A percentile compares a stretch with the other conserved stretches of the same genome.
Conservation (phyloP, 768 basidiomycete genomes). For the Mycena olivaceomarginata region DNA sequence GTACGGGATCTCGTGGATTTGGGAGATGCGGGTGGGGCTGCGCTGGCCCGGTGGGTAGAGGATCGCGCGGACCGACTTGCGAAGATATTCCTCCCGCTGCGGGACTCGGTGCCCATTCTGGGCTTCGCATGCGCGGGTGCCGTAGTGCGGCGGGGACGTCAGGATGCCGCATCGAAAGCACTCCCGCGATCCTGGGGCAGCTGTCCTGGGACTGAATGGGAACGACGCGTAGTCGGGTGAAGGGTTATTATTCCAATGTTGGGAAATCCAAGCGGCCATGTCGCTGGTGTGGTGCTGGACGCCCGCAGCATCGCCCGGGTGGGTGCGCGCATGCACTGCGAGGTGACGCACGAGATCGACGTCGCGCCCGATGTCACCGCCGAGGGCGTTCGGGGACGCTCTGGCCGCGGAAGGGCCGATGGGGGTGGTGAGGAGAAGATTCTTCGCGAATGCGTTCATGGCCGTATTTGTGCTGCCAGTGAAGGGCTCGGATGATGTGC, state of each 20-base stretch:
- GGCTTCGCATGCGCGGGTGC: not conserved
- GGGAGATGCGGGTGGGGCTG: conserved; percentile 4
- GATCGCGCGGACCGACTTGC: not conserved
- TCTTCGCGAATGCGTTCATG: conserved; percentile 1
- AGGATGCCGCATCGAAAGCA: conserved; percentile 30
- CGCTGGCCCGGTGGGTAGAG: conserved; percentile 16
- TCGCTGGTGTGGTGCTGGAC: conserved; percentile 10
- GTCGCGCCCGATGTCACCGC: conserved; percentile 23
- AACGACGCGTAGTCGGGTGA: conserved; percentile 9
- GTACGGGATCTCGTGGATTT: conserved; percentile 27
- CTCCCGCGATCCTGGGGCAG: conserved; percentile 18
- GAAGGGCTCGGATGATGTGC: conserved; percentile 10
- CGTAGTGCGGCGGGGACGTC: conserved; percentile 18
- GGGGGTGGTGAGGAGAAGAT: not conserved
- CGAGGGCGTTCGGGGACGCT: not conserved
- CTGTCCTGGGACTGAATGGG: conserved; percentile 24
- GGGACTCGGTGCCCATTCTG: not conserved
- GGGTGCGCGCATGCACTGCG: not conserved
- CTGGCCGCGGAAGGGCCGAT: not conserved
- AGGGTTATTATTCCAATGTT: not conserved
- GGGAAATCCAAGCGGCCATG: conserved; percentile 17
- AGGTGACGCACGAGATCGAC: not conserved
- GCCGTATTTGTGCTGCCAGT: conserved; percentile 9
- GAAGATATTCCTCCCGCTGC: conserved; percentile 16
- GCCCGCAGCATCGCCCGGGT: conserved; percentile 14